Conservation (phyloP, 2,329 filamentous ascomycete genomes). For the Sporothrix pallida region DNA sequence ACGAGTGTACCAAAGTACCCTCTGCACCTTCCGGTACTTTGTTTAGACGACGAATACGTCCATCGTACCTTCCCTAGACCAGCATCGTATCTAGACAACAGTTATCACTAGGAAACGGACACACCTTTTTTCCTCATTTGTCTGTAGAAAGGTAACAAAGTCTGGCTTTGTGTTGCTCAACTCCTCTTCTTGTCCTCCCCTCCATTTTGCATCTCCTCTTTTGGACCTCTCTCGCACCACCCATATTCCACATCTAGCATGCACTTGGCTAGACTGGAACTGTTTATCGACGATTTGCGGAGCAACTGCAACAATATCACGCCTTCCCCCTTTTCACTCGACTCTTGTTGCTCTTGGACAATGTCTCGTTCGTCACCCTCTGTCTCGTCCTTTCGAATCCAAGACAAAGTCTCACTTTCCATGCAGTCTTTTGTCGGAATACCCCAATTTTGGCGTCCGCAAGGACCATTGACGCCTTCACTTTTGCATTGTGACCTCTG, state of each 20-base stretch:
- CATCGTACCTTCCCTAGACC: background rate
- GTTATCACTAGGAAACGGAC: background rate
- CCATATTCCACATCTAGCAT: slow-evolving; percentile 3
- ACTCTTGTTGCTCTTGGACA: background rate
- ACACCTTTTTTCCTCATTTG: background rate
- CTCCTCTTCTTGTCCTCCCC: background rate
- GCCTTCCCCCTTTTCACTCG: background rate
- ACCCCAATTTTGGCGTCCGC: slow-evolving; percentile 31
- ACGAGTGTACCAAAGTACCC: background rate
- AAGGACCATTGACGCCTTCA: background rate
- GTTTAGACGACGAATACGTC: background rate
- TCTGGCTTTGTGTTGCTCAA: background rate
- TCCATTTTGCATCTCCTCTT: background rate
- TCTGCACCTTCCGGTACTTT: no score
- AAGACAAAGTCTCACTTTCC: slow-evolving; percentile 22
- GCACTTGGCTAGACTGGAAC: background rate
- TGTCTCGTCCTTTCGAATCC: background rate
- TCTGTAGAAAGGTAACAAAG: no score
- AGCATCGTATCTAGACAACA: background rate
- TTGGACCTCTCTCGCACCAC: background rate
- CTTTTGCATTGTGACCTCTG: background rate
- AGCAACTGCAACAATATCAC: background rate
- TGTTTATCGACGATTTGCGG: background rate
- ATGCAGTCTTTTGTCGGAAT: slow-evolving; percentile 28
- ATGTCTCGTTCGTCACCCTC: background rate